Percentiles rank a stretch among this genome's conserved stretches.
phyloP scores from a whole-genome alignment of 345 rosid genomes.

The Aegle marmelos region DNA sequence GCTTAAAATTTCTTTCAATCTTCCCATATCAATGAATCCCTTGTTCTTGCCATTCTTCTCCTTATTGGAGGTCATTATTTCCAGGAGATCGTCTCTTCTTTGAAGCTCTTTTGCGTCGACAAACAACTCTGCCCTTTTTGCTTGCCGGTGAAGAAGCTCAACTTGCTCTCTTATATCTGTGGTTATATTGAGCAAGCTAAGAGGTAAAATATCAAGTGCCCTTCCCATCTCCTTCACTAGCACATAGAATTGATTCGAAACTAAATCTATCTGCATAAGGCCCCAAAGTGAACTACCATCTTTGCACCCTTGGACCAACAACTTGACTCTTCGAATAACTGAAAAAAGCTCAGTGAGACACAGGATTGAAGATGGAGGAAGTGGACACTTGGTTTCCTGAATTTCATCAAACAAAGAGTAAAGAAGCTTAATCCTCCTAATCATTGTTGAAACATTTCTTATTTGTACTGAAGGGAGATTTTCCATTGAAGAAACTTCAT shows the following conservation, averaged over 20 bases:
- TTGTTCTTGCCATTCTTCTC: constrained; percentile 39
- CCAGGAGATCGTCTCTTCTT: constrained; percentile 44
- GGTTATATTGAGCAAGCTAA: constrained; percentile 44
- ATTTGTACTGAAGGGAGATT: constrained; percentile 45
- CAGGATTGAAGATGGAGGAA: constrained; percentile 56
- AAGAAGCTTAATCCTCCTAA: constrained; percentile 57
- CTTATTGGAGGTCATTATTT: constrained; percentile 36
- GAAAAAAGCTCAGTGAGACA: constrained; percentile 59
- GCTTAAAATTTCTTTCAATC: constrained; percentile 35
- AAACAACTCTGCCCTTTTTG: constrained; percentile 43
- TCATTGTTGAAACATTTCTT: constrained; percentile 45
- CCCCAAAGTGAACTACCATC: constrained; percentile 56
- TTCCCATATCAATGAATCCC: constrained; percentile 30
- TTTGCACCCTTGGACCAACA: constrained; percentile 44
- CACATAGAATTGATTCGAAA: constrained; percentile 51
- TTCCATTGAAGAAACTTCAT: constrained; percentile 47
- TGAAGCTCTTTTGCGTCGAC: constrained; percentile 42
- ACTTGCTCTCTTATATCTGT: constrained; percentile 64
- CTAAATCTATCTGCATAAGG: constrained; percentile 32
- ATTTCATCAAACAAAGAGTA: constrained; percentile 58
- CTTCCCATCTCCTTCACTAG: constrained; percentile 61
- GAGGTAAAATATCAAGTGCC: constrained; percentile 63
- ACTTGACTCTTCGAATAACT: constrained; percentile 42
- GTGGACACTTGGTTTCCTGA: constrained; percentile 30
- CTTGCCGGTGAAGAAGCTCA: constrained; percentile 63